Evolutionary conservation across 177 flowering plant species (phyloP).

Genomic region (Tripterygium wilfordii): DNA sequence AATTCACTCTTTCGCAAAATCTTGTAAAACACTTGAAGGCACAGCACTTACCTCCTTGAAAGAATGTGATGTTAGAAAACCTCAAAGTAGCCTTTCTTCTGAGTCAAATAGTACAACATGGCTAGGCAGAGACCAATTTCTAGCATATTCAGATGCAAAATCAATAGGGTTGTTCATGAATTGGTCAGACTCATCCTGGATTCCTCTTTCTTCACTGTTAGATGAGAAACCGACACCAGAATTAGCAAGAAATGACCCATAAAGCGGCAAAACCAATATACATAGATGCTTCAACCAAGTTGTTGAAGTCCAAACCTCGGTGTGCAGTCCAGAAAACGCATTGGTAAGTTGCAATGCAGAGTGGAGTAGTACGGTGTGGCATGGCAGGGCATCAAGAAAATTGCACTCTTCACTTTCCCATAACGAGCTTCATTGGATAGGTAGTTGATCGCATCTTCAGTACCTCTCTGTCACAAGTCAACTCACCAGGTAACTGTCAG

Average conservation of each 20-base stretch:
- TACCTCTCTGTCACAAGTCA: conserved; percentile 89
- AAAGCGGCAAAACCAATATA: background rate
- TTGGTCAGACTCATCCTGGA: conserved; percentile 68
- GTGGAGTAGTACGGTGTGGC: conserved; percentile 89
- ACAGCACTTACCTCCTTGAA: conserved; percentile 51
- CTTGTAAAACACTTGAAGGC: no score
- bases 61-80: conserved; percentile 50
- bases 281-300: conserved; percentile 4
- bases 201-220: conserved; percentile 51
- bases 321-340: conserved; percentile 89
- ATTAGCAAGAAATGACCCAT: background rate
- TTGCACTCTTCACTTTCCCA: conserved; percentile 53
- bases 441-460: conserved; percentile 85
- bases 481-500: no score
- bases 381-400: conserved; percentile 88
- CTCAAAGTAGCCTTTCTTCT: conserved; percentile 51
- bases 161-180: conserved; percentile 74
- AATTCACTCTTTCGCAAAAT: no score
- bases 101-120: conserved; percentile 80
- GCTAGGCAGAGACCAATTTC: conserved; percentile 65
- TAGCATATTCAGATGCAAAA: conserved; percentile 44
- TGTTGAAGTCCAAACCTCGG: conserved; percentile 49
- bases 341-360: conserved; percentile 64
- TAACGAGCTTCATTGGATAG: conserved; percentile 57
- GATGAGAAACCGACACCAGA: conserved; percentile 6